Evolutionary conservation across 2,329 filamentous ascomycete genomes (phyloP), one percentile per base, ranked within the genome.

Genomic region (Scleromitrula shiraiana): DNA sequence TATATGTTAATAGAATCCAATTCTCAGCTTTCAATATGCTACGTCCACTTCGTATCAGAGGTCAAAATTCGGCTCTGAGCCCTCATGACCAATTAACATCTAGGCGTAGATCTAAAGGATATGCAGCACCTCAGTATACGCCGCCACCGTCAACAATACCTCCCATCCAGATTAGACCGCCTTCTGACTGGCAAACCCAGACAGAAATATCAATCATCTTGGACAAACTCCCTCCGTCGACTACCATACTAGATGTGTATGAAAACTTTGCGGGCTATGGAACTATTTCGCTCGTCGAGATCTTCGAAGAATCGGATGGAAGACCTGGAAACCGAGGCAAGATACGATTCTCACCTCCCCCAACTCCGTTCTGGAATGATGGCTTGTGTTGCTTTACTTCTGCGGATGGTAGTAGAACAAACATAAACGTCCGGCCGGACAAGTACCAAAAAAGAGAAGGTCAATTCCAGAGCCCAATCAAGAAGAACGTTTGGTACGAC

Each of bases 331-430:
- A 66, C 0, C 62, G 36, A 23, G 78, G 68, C 1, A 70, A 67
- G 10, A 62, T 86, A 23, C 67, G 67, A 1, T 83, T 85, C 51
- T 74, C 71, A 60, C 80, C 80, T 0, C 73, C 76, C 0, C 78
- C 79, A 0, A 41, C 56, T 12, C 58, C 66, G 0, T 82, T 82
- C 55, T 82, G 78, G 76, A 45, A 15, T 30, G 15, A 41, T 19
- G 14, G 20, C 14, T 26, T n/a, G 24, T 49, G 15, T n/a, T 12
- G 32, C 30, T 29, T 45, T 19, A 37, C 9, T 7, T 12, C 12
- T n/a, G 32, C 19, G 14, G 20, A 26, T 7, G 26, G 32, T 2
- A 23, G 7, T n/a, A 24, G 7, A 20, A 22, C 33, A 20, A 45
- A 45, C 15, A n/a, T 37, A 20, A 24, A 38, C 15, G 20, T 10